A percentile compares a stretch with the other conserved stretches of the same genome.
Evolutionary conservation across 2,329 filamentous ascomycete genomes (phyloP).

Genomic region (Pseudogymnoascus sp.): DNA sequence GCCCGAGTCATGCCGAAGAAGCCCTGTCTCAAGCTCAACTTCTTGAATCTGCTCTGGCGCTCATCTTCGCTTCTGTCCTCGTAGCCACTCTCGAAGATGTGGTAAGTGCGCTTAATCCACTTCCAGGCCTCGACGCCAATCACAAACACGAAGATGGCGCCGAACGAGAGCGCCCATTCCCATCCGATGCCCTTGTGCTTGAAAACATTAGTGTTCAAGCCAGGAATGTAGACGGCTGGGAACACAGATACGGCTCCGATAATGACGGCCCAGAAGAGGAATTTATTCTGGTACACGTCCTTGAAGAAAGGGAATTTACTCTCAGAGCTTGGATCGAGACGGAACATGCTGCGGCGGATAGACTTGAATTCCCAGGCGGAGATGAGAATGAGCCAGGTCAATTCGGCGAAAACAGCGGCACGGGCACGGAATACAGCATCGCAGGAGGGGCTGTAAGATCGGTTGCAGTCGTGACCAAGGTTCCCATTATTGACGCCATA

Average conservation of each 20-base stretch:
- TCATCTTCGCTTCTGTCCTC: conserved; percentile 17
- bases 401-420: conserved; percentile 46
- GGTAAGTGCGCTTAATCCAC: conserved; percentile 42
- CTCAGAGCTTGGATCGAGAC: conserved; percentile 38
- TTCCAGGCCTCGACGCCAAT: conserved; percentile 54
- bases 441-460: conserved; percentile 38
- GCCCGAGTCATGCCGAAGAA: conserved; percentile 27
- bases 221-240: conserved; percentile 54
- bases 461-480: conserved; percentile 47
- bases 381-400: conserved; percentile 48
- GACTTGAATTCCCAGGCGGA: conserved; percentile 53
- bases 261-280: conserved; percentile 49
- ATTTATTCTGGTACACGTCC: conserved; percentile 48
- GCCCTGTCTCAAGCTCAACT: conserved; percentile 24
- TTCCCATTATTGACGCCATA: conserved; percentile 42
- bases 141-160: conserved; percentile 50
- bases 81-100: conserved; percentile 23
- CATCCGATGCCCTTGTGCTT: conserved; percentile 52
- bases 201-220: conserved; percentile 54
- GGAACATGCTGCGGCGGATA: conserved; percentile 47
- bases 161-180: conserved; percentile 56
- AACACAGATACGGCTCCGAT: conserved; percentile 46
- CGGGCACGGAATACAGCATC: conserved; percentile 45
- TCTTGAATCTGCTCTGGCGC: conserved; percentile 9
- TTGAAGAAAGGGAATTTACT: conserved; percentile 31